phyloP scores from a whole-genome alignment of 1,284 basidiomycete genomes.

The Rugosomyces carneus region DNA sequence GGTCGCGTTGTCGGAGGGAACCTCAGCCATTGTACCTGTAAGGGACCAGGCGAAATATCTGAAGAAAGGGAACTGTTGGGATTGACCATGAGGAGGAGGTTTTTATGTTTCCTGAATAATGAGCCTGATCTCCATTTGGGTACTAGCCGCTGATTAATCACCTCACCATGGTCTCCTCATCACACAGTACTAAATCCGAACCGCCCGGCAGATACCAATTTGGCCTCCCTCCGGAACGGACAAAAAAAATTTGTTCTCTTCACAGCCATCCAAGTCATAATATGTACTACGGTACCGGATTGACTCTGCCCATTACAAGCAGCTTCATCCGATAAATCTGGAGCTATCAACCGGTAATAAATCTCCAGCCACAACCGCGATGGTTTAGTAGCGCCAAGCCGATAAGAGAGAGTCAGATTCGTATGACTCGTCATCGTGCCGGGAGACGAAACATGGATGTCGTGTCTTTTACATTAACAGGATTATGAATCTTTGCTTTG shows the following conservation, averaged over 20 bases:
- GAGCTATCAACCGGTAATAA: too few relatives aligned
- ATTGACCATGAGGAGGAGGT: background rate
- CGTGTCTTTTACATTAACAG: too few relatives aligned
- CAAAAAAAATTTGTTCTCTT: background rate
- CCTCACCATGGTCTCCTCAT: background rate
- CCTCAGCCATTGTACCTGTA: conserved; percentile 22
- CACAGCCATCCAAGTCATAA: background rate
- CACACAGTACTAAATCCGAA: conserved; percentile 5
- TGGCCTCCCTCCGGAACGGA: background rate
- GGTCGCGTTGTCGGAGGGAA: conserved; percentile 25
- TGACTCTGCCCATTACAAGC: too few relatives aligned
- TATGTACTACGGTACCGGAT: background rate
- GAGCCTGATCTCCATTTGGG: conserved; percentile 10
- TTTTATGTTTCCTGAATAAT: conserved; percentile 1
- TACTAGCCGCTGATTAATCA: conserved; percentile 12
- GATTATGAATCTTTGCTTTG: too few relatives aligned
- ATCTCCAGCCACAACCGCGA: too few relatives aligned
- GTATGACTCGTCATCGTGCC: too few relatives aligned
- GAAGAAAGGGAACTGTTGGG: background rate
- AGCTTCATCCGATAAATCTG: too few relatives aligned
- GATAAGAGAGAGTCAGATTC: too few relatives aligned
- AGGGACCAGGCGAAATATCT: background rate
- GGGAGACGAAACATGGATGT: too few relatives aligned
- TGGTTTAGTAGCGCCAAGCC: too few relatives aligned
- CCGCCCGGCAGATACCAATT: conserved; percentile 2